Evolutionary conservation across 129 eudicot species (phyloP), one percentile per base, ranked within the genome.

Genomic region (Saussurea involucrata): DNA sequence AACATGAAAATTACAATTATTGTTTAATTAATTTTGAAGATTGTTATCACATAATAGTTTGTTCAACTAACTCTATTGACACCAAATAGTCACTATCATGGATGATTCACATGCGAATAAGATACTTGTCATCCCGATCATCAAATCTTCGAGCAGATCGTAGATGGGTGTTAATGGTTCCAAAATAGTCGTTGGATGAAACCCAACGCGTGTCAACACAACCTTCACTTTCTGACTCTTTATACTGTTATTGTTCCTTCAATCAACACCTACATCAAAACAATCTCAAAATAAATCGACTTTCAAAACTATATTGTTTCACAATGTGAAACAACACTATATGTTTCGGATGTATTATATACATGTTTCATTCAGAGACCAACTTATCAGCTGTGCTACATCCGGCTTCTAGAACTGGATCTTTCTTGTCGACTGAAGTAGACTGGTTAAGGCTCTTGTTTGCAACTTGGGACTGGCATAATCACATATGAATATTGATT

Each of bases 371-470:
- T 6, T 32, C 36, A 13, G 6, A 44, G 55, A 44, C 55, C 55
- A 44, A 44, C 91, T 75, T 77, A 80, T 83, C 77, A 69, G 67
- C 74, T 25, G 78, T 74, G 69, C 86, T 60, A 24, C 76, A 80
- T 42, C 73, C 75, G 70, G 36, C 83, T 77, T 85, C 85, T 69
- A 76, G 57, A 36, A 66, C 80, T 76, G 69, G 85, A 67, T 85
- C 87, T 64, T 76, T 84, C 55, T 85, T 80, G 67, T 63, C 83
- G 34, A 11, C 32, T 42, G 64, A 55, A 42, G 79, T 75, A 27
- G 92, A 61, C 71, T 83, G 89, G 76, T 76, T 80, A 66, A 73
- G 63, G 68, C 68, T 85, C 73, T 83, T 83, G 67, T 81, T 90
- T 69, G 86, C 79, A 37, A 77, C 83, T 68, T 82, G 85, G 28